These are phyloP conservation scores for Solidago caesia DNA, from an alignment of 129 eudicot genomes.

Conservation along the genomic window DNA sequence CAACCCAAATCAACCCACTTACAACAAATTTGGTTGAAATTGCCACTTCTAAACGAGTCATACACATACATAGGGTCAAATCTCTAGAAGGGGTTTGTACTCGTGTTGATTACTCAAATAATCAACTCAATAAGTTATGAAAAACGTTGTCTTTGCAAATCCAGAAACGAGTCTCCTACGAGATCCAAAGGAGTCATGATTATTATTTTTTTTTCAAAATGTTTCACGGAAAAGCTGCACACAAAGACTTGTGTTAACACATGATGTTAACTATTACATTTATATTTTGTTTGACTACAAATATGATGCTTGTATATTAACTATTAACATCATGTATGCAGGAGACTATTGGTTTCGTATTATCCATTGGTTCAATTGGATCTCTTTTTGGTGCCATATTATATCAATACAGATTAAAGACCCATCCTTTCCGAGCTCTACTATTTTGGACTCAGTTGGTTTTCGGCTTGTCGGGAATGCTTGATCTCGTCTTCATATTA, in stretches of 20 bases:
- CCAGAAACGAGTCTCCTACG: neutral
- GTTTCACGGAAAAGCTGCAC: neutral
- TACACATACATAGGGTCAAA: too few relatives aligned
- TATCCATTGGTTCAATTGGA: constrained; percentile 82
- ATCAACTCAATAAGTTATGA: neutral
- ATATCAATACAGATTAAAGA: constrained; percentile 64
- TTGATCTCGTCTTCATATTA: constrained; percentile 67
- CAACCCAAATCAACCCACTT: neutral
- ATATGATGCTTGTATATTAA: neutral
- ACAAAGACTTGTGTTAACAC: neutral
- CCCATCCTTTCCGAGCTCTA: constrained; percentile 60
- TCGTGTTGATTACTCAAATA: neutral
- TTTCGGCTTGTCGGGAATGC: constrained; percentile 69
- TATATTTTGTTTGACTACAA: neutral
- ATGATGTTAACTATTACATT: neutral
- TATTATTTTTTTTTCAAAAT: neutral
- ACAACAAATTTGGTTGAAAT: neutral
- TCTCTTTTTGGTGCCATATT: constrained; percentile 71
- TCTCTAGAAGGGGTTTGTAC: too few relatives aligned
- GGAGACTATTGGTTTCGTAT: constrained; percentile 71
- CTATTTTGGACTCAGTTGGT: constrained; percentile 76
- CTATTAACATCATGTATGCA: constrained; percentile 36
- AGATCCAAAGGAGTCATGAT: neutral
- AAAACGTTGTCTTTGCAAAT: neutral
- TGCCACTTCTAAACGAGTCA: neutral